Base-by-base conservation (phyloP, 192 early-diverging fungal species). In the Helicostylum pulchrum region DNA sequence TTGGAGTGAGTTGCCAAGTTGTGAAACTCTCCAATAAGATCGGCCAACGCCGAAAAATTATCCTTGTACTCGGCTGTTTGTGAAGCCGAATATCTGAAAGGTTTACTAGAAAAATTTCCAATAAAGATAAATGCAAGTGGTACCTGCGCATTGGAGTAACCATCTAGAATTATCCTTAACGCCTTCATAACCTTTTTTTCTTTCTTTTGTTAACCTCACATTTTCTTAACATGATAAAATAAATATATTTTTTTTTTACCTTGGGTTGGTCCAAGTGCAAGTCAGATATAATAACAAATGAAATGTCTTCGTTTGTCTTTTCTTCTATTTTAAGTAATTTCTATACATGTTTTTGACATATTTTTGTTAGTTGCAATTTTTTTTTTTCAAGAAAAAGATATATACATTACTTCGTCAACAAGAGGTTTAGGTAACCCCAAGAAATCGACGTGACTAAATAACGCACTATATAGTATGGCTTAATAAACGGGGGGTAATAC, bases 71-170 rank as follows among this genome's bases (percentile, higher is more conserved):
- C 76, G 7, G 67, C 61, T 2, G 82, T 82, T 17, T 87, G 77
- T n/a, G 76, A 75, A 1, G 85, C 83, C 6, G 86, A 83, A 48
- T 79, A 80, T 2, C 86, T 73, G 65, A 89, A 92, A 0, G 89
- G 86, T 44, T 78, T 80, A 1, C 91, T 94, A 21, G 83, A 78
- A 64, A 97, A 97, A 68, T 90, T 94, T 21, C 95, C 95, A 31
- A 89, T 85, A 21, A 97, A 80, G 20, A 95, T 82, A 69, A 97
- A 94, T 14, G 90, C 90, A 4, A 95, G 77, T 7, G 93, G 95
- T 17, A 86, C 75, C 2, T 77, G 77, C 1, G 82, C 71, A 34
- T 76, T 70, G 6, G 83, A 82, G 60, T 90, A 96, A 15, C 89
- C 90, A 32, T 86, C 83, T 54, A 96, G 88, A 12, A 97, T 76